These are phyloP conservation scores for Coleophoma eucalyptorum DNA, from an alignment of 2,329 filamentous ascomycete genomes.

Conservation along the genomic window DNA sequence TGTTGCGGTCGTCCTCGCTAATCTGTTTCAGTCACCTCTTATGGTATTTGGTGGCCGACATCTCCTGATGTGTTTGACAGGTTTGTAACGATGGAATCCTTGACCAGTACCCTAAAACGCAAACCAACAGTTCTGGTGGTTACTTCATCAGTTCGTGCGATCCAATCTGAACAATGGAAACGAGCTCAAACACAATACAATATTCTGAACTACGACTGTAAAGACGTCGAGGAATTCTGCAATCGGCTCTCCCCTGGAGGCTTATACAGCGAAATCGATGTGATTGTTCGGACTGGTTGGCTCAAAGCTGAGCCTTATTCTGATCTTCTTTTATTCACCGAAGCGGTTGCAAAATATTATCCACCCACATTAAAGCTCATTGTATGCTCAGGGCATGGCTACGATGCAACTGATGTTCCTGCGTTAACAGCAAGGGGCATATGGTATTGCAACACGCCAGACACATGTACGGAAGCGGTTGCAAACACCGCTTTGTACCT, in stretches of 20 bases:
- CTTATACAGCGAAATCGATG: conserved; percentile 22
- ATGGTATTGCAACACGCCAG: conserved; percentile 26
- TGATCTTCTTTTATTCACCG: conserved; percentile 22
- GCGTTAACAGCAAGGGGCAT: conserved; percentile 21
- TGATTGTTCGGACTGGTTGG: conserved; percentile 28
- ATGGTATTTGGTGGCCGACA: too few species aligned
- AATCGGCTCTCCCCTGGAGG: conserved; percentile 23
- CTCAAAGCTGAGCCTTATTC: conserved; percentile 26
- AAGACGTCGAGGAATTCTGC: conserved; percentile 15
- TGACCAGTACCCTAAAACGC: too few species aligned
- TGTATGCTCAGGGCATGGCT: conserved; percentile 24
- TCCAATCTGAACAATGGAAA: not conserved
- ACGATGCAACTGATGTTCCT: conserved; percentile 22
- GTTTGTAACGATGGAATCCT: too few species aligned
- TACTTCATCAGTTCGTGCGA: not conserved
- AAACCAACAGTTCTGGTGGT: not conserved
- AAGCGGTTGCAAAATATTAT: conserved; percentile 14
- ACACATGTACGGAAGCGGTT: conserved; percentile 24
- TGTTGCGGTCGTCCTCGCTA: too few species aligned
- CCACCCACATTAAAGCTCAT: conserved; percentile 18
- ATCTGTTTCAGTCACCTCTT: too few species aligned
- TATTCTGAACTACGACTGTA: not conserved
- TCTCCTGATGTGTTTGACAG: too few species aligned
- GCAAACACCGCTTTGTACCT: conserved; percentile 25
- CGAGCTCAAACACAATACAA: not conserved